A percentile compares a stretch with the other conserved stretches of the same genome.
Evolutionary conservation across 805 yeast genomes (phyloP).

Genomic region (Cyberlindnera galapagoensis): DNA sequence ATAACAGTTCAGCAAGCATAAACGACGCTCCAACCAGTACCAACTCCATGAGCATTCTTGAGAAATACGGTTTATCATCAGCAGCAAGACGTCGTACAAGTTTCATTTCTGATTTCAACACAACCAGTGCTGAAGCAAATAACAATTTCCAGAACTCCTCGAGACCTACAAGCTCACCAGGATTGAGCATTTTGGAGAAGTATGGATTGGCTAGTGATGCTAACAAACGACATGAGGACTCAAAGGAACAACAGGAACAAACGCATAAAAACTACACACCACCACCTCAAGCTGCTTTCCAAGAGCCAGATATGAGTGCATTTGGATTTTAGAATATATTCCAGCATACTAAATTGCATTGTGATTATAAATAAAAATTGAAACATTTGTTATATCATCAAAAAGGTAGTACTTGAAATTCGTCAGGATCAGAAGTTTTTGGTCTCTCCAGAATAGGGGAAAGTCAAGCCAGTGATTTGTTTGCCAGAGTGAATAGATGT

Average conservation of each 20-base stretch:
- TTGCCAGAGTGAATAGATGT: conserved; percentile 5
- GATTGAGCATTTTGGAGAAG: conserved; percentile 22
- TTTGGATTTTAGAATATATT: conserved; percentile 32
- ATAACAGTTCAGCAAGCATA: conserved; percentile 9
- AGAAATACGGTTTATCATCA: conserved; percentile 23
- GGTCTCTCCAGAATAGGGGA: not conserved
- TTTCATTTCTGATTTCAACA: conserved; percentile 6
- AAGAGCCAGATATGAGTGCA: conserved; percentile 74
- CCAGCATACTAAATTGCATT: too few species aligned
- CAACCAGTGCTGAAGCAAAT: conserved; percentile 1
- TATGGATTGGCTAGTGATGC: conserved; percentile 22
- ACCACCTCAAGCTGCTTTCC: conserved; percentile 51
- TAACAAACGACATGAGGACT: conserved; percentile 14
- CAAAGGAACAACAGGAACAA: conserved; percentile 5
- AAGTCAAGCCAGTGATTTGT: conserved; percentile 4
- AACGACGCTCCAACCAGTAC: conserved; percentile 4
- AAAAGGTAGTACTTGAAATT: too few species aligned
- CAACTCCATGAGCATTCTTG: conserved; percentile 13
- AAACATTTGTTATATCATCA: too few species aligned
- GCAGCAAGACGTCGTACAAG: conserved; percentile 19
- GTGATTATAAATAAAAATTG: too few species aligned
- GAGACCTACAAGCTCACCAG: too few species aligned
- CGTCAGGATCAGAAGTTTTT: not conserved
- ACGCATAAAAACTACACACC: conserved; percentile 10
- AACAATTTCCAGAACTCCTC: not conserved